These are phyloP conservation scores for Coniochaeta ligniaria DNA, from an alignment of 2,329 filamentous ascomycete species.

Conservation along the genomic window DNA sequence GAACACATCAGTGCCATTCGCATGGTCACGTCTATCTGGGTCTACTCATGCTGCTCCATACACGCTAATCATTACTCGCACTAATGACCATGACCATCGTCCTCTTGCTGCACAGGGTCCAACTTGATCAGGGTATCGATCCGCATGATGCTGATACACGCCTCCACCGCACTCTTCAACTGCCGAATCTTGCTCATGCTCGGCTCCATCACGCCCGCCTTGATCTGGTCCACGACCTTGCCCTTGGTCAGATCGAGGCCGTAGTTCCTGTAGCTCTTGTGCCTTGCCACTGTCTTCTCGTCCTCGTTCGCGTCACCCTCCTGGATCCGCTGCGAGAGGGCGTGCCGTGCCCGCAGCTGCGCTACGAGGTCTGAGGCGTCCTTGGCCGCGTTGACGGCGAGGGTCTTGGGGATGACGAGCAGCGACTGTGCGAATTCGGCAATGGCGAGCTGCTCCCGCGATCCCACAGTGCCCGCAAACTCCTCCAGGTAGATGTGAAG, in stretches of 20 bases:
- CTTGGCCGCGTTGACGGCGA: conserved; percentile 95
- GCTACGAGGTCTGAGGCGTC: conserved; percentile 93
- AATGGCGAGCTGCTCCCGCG: conserved; percentile 94
- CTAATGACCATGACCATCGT: conserved; percentile 83
- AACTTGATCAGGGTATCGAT: conserved; percentile 98
- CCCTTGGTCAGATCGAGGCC: conserved; percentile 85
- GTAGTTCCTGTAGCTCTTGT: conserved; percentile 99
- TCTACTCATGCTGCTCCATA: background rate
- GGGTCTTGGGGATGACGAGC: conserved; percentile 89
- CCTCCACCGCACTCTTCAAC: conserved; percentile 96
- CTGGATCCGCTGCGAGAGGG: conserved; percentile 83
- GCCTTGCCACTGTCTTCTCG: conserved; percentile 82
- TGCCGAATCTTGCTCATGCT: conserved; percentile 98
- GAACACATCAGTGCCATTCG: background rate
- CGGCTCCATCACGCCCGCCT: conserved; percentile 91
- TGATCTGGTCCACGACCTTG: conserved; percentile 87
- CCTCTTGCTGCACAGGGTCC: conserved; percentile 79
- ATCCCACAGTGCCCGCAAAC: conserved; percentile 94
- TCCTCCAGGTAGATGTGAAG: conserved; percentile 99
- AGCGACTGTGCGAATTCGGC: conserved; percentile 95
- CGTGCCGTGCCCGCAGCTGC: conserved; percentile 89
- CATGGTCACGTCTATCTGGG: background rate
- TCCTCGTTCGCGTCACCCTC: conserved; percentile 80
- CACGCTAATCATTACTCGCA: background rate
- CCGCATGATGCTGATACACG: conserved; percentile 97